Conservation (phyloP, 345 rosid species). For the Laguncularia racemosa region DNA sequence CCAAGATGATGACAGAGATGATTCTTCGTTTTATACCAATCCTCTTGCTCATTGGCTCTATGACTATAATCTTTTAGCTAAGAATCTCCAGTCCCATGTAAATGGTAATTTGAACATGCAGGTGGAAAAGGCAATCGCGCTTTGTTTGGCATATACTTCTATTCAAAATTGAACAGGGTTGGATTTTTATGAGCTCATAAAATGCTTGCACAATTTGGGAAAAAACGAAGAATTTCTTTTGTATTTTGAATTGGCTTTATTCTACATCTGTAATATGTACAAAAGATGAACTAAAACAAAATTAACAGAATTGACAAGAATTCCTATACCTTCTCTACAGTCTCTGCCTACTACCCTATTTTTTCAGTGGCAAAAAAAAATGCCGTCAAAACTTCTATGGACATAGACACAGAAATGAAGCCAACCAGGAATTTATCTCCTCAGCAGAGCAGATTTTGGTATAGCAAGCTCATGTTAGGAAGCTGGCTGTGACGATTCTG, state of each 20-base stretch:
- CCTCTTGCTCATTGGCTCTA: too few species aligned
- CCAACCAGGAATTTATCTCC: background rate
- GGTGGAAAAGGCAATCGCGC: too few species aligned
- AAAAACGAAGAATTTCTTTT: background rate
- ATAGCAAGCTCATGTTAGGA: background rate
- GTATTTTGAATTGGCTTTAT: slow-evolving; percentile 5
- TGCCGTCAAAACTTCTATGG: background rate
- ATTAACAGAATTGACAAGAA: background rate
- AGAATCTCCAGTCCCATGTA: too few species aligned
- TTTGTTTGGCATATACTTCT: too few species aligned
- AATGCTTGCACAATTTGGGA: background rate
- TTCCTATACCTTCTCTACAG: background rate
- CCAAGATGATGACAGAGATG: too few species aligned
- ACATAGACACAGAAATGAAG: slow-evolving; percentile 12
- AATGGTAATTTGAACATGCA: too few species aligned
- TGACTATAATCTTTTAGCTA: too few species aligned
- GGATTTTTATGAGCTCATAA: too few species aligned
- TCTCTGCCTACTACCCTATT: background rate
- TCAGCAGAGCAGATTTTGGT: background rate
- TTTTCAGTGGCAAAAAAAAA: slow-evolving; percentile 3
- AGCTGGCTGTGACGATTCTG: background rate
- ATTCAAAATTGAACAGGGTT: too few species aligned
- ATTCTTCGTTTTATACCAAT: too few species aligned
- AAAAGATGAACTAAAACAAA: background rate
- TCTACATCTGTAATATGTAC: slow-evolving; percentile 7